These are phyloP conservation scores for Schwanniomyces etchellsii DNA, from an alignment of 1,139 yeast genomes.

Conservation along the genomic window DNA sequence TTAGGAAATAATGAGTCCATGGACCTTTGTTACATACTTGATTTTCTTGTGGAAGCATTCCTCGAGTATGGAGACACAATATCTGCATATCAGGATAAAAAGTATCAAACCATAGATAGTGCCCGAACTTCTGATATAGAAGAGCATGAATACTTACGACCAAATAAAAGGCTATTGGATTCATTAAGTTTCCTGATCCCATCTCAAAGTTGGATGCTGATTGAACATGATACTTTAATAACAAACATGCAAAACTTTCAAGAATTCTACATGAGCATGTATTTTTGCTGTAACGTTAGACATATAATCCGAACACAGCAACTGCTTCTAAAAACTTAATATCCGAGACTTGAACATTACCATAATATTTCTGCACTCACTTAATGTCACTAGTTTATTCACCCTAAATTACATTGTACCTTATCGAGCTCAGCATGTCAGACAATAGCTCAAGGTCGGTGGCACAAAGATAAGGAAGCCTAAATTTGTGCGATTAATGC, in stretches of 20 bases:
- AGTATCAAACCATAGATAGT: conserved; percentile 11
- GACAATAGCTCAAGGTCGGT: too few species aligned
- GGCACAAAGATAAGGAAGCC: too few species aligned
- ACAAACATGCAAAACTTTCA: conserved; percentile 6
- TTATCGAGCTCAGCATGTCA: too few species aligned
- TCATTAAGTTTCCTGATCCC: conserved; percentile 1
- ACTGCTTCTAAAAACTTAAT: too few species aligned
- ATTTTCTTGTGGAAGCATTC: conserved; percentile 10
- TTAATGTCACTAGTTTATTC: too few species aligned
- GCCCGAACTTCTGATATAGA: conserved; percentile 1
- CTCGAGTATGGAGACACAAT: conserved; percentile 7
- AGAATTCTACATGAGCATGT: conserved; percentile 4
- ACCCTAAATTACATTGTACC: too few species aligned
- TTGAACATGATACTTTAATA: conserved; percentile 4
- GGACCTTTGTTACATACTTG: conserved; percentile 5
- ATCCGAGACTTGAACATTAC: too few species aligned
- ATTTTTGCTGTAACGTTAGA: conserved; percentile 5
- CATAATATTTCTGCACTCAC: too few species aligned
- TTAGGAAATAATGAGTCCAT: not conserved
- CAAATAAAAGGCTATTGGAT: conserved; percentile 4
- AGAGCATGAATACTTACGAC: conserved; percentile 5
- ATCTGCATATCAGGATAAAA: conserved; percentile 7
- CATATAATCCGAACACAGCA: conserved; percentile 1
- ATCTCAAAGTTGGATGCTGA: too few species aligned
- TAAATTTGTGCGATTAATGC: too few species aligned